Evolutionary conservation across 2,329 filamentous ascomycete genomes (phyloP).

Genomic region (Colletotrichum caudatum): DNA sequence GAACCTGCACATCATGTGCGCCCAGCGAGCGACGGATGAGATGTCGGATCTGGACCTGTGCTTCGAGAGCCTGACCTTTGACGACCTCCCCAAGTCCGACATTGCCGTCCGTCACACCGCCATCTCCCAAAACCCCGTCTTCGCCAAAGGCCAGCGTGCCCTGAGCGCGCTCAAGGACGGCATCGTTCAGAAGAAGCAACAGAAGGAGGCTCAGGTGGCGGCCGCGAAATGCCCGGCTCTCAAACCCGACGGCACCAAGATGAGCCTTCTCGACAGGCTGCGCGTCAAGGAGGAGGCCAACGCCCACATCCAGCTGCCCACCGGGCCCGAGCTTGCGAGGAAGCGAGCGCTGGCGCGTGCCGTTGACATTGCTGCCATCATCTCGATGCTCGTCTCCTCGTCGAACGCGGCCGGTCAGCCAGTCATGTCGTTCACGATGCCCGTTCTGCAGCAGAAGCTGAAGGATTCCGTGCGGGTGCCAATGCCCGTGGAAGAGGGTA

Average conservation of each 20-base stretch:
- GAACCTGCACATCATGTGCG: conserved; percentile 63
- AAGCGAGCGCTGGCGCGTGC: conserved; percentile 75
- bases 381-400: conserved; percentile 72
- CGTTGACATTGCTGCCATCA: conserved; percentile 74
- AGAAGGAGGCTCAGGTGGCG: conserved; percentile 55
- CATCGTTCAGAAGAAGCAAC: conserved; percentile 65
- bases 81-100: conserved; percentile 65
- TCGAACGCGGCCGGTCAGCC: conserved; percentile 64
- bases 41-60: conserved; percentile 59
- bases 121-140: conserved; percentile 64
- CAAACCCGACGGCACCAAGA: conserved; percentile 63
- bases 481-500: conserved; percentile 65
- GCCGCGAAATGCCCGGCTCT: conserved; percentile 46
- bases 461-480: conserved; percentile 73
- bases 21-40: conserved; percentile 48
- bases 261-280: conserved; percentile 81
- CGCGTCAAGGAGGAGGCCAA: conserved; percentile 75
- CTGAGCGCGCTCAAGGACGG: conserved; percentile 76
- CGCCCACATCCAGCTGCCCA: conserved; percentile 55
- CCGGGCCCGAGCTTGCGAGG: conserved; percentile 68
- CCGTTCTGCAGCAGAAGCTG: conserved; percentile 72
- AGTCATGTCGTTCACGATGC: conserved; percentile 74
- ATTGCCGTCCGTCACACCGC: conserved; percentile 63
- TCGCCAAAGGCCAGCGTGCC: conserved; percentile 75
- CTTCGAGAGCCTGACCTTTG: conserved; percentile 53